phyloP scores from a whole-genome alignment of 2,329 filamentous ascomycete species.

The Paradendryphiella salina region DNA sequence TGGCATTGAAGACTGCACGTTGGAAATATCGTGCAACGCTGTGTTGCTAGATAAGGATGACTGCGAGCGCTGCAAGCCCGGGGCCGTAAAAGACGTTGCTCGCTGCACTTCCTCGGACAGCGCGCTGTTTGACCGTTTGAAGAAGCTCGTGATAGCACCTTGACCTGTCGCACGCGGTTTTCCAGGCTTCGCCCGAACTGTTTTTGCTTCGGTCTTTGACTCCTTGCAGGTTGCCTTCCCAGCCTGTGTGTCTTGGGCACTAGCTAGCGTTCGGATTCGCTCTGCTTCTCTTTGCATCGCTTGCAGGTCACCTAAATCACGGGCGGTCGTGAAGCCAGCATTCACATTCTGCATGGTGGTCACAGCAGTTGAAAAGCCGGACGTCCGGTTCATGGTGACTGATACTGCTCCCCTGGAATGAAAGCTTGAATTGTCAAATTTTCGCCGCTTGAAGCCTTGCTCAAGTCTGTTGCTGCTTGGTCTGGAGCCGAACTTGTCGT shows the following conservation, averaged over 20 bases:
- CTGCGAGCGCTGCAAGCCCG: constrained; percentile 27
- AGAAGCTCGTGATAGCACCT: constrained; percentile 59
- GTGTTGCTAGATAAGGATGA: constrained; percentile 20
- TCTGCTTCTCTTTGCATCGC: constrained; percentile 47
- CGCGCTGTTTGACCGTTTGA: constrained; percentile 42
- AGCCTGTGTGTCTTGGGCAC: constrained; percentile 28
- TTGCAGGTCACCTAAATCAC: constrained; percentile 36
- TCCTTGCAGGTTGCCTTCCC: constrained; percentile 28
- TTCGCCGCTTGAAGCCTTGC: constrained; percentile 33
- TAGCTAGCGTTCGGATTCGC: constrained; percentile 29
- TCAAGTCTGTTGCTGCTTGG: constrained; percentile 7
- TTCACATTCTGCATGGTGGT: constrained; percentile 28
- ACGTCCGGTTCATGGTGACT: constrained; percentile 39
- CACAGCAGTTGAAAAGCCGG: constrained; percentile 34
- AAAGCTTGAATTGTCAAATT: constrained; percentile 23
- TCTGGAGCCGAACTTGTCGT: constrained; percentile 9
- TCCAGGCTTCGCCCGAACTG: constrained; percentile 19
- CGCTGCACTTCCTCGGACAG: constrained; percentile 18
- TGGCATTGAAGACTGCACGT: constrained; percentile 22
- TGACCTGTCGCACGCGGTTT: constrained; percentile 53
- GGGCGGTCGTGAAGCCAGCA: constrained; percentile 47
- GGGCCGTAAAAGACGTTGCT: constrained; percentile 1
- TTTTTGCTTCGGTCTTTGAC: constrained; percentile 30
- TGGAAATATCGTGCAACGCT: constrained; percentile 42
- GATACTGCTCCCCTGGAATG: constrained; percentile 15